Base-by-base conservation (phyloP, 345 rosid species). In the Microthlaspi erraticum region DNA sequence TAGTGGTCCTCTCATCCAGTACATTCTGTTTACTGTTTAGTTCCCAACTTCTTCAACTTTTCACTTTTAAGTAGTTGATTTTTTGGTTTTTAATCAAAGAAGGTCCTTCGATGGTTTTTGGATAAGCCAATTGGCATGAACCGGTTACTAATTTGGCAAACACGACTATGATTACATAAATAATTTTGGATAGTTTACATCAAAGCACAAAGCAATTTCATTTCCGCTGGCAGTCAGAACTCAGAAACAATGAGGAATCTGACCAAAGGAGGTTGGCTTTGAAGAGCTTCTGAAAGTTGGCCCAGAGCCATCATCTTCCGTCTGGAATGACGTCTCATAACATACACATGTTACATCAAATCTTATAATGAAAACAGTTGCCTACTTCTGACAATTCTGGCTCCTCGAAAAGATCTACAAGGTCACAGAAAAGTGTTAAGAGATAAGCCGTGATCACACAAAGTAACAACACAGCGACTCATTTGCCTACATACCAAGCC, bases 381-480 rank as follows among this genome's bases (percentile, higher is more conserved):
- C 70, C 10, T 13, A 38, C 68, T 63, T 14, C 48, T 3, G 23
- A 31, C 17, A 42, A 31, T 42, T 9, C 52, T 52, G 50, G 42
- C 37, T 71, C 62, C 13, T 71, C 38, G 13, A 51, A 71, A 44
- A 52, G 31, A 34, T 14, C 61, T 71, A 61, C 55, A 71, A 2
- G 42, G 54, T 61, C 38, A 38, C 29, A 51, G 37, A 31, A n/a
- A 51, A 6, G 34, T 71, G 55, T 51, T 19, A 68, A 68, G 23
- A 43, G 16, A 32, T 44, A 17, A 43, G 4, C 42, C 14, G 11
- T 32, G 64, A 44, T 43, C 64, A 43, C 29, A 26, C 29, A 26
- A 51, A 42, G 51, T n/a, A 18, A 11, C 33, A 5, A 20, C 46
- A 64, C 20, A 37, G 3, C n/a, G 45, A 50, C 46, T 26, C 29